Evolutionary conservation across 441 rosid genomes (phyloP), one percentile per base, ranked within the genome.

Genomic region (Melastoma candidum): DNA sequence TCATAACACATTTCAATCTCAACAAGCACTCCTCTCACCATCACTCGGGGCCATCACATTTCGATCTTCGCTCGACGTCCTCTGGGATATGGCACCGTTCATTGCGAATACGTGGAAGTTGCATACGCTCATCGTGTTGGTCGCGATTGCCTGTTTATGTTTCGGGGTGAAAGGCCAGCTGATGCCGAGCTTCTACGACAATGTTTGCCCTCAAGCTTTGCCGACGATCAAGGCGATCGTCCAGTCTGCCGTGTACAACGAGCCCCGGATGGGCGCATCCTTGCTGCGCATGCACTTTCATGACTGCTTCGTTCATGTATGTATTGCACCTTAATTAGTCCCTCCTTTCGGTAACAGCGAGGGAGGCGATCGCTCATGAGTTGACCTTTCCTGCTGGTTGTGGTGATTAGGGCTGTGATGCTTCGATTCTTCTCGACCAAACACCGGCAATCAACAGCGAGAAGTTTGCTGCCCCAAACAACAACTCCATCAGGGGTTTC

Each of bases 251-350:
- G 67, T 76, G 1, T 0, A 29, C 29, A 68, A 65, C 10, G 83
- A 78, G 67, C 67, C 53, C 1, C 78, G 87, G 48, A 78, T 76
- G 82, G 87, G 80, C 13, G 84, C 77, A 56, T 77, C 81, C 27
- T 47, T 81, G 8, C 75, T 81, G 24, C 79, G 84, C 44, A 63
- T 81, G 12, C 81, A 77, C 50, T 75, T 75, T 71, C 81, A 74
- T 11, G 81, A 75, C 58, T 77, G 83, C 26, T 77, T 77, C 46
- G 84, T 78, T 48, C 58, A 77, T 13, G 86, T 81, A 68, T 4
- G 47, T 26, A 7, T 12, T 11, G 1, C 4, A 39, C 11, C 9
- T 41, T n/a, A 5, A n/a, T 2, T 22, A 0, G 11, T 11, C 12
- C 14, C 3, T 12, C 8, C 11, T 36, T 32, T 12, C 11, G 4